phyloP scores from a whole-genome alignment of 1,284 basidiomycete genomes.

The Violaceomyces palustris region DNA sequence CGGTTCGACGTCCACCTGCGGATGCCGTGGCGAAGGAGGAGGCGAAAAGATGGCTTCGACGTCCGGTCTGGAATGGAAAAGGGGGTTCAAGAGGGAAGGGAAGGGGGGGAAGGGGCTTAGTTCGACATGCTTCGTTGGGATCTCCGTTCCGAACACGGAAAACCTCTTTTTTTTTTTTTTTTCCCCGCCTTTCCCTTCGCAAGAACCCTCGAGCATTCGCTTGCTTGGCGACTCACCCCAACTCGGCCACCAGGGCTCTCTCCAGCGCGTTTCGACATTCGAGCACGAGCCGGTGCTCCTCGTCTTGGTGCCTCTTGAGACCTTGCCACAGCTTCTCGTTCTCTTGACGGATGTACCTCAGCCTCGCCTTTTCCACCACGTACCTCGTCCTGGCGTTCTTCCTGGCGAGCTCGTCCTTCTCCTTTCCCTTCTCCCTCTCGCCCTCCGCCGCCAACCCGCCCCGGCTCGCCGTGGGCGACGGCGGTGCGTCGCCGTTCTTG shows the following conservation, averaged over 20 bases:
- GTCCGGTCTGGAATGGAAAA: slow-evolving; percentile 7
- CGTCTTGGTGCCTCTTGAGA: slow-evolving; percentile 6
- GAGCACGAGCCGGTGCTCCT: slow-evolving; percentile 9
- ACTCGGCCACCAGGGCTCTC: slow-evolving; percentile 19
- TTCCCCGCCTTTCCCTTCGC: slow-evolving; percentile 5
- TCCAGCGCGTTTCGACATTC: slow-evolving; percentile 25
- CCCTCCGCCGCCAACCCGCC: no score
- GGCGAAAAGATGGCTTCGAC: slow-evolving; percentile 41
- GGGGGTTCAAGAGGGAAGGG: not conserved
- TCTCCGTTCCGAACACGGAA: no score
- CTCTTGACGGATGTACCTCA: slow-evolving; percentile 13
- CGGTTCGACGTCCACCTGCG: no score
- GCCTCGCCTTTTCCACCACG: slow-evolving; percentile 47
- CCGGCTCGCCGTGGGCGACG: no score
- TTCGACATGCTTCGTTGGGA: not conserved
- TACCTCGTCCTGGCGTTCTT: slow-evolving; percentile 22
- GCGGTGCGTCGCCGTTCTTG: no score
- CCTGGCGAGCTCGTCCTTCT: slow-evolving; percentile 1
- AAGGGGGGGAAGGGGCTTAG: not conserved
- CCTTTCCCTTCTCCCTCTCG: not conserved
- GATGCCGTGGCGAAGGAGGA: slow-evolving; percentile 26
- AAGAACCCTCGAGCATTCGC: slow-evolving; percentile 1
- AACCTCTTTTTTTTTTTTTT: no score
- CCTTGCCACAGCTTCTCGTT: slow-evolving; percentile 22
- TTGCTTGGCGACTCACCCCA: slow-evolving; percentile 10